phyloP scores from a whole-genome alignment of 139 green algal genomes.

The Coelastrella sp. region DNA sequence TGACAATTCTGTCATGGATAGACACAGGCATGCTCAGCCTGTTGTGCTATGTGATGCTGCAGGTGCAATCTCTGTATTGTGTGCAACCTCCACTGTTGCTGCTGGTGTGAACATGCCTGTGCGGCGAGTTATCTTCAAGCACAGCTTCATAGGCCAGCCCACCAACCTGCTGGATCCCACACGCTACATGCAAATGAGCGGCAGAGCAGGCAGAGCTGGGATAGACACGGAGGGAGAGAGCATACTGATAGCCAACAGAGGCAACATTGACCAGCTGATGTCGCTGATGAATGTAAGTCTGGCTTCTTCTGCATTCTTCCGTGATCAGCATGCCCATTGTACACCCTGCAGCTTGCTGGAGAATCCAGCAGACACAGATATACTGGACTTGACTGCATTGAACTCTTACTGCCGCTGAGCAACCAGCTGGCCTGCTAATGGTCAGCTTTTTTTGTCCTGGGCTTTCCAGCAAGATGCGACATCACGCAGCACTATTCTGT shows the following conservation, averaged over 20 bases:
- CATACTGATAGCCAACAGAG: conserved; percentile 62
- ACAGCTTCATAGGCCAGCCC: conserved; percentile 60
- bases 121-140: conserved; percentile 88
- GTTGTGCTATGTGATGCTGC: not conserved
- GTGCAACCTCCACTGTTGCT: conserved; percentile 95
- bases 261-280: conserved; percentile 48
- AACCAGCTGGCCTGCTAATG: no score
- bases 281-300: conserved; percentile 45
- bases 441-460: no score
- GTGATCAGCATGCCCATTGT: no score
- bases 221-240: conserved; percentile 78
- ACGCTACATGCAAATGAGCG: conserved; percentile 83
- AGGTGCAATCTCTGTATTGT: conserved; percentile 86
- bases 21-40: no score
- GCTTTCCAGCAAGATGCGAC: no score
- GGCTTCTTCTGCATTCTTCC: not conserved
- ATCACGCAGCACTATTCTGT: not conserved
- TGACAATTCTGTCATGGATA: no score
- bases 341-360: no score
- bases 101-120: conserved; percentile 93
- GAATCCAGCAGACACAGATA: not conserved
- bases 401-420: no score
- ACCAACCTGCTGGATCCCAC: conserved; percentile 66
- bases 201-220: conserved; percentile 77
- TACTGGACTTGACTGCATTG: not conserved